Evolutionary conservation across 768 basidiomycete species (phyloP).

Genomic region (Asterophora lycoperdoides): DNA sequence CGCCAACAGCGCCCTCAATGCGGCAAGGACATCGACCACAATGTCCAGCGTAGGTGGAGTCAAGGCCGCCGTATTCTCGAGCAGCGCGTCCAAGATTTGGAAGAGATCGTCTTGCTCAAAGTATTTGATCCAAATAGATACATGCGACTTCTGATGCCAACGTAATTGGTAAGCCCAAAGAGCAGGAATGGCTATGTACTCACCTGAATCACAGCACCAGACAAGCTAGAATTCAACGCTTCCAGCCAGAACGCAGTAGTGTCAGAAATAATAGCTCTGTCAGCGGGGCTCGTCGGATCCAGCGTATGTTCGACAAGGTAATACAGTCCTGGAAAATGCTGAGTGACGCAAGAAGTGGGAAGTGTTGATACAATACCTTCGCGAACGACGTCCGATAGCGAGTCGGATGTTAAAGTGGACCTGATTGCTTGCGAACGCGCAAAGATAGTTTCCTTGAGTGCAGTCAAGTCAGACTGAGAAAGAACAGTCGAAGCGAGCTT

Average conservation of each 20-base stretch:
- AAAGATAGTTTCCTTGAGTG: constrained; percentile 40
- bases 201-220: constrained; percentile 4
- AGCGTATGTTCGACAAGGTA: constrained; percentile 38
- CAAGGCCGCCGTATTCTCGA: constrained; percentile 6
- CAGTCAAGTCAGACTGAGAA: constrained; percentile 24
- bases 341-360: not conserved
- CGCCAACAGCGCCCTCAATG: constrained; percentile 22
- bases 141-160: constrained; percentile 19
- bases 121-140: constrained; percentile 54
- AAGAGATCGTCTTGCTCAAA: constrained; percentile 40
- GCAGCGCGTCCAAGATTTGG: constrained; percentile 39
- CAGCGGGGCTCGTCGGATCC: constrained; percentile 28
- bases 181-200: not conserved
- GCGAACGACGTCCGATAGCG: constrained; percentile 21
- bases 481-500: constrained; percentile 23
- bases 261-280: constrained; percentile 36
- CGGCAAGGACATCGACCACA: constrained; percentile 34
- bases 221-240: not conserved
- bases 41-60: constrained; percentile 16
- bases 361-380: constrained; percentile 28
- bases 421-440: constrained; percentile 29
- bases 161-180: not conserved
- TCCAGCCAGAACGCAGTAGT: constrained; percentile 43
- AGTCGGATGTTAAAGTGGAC: constrained; percentile 27
- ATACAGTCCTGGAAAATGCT: constrained; percentile 33